Conservation (phyloP, 2,329 filamentous ascomycete species). For the Colletotrichum sp. region DNA sequence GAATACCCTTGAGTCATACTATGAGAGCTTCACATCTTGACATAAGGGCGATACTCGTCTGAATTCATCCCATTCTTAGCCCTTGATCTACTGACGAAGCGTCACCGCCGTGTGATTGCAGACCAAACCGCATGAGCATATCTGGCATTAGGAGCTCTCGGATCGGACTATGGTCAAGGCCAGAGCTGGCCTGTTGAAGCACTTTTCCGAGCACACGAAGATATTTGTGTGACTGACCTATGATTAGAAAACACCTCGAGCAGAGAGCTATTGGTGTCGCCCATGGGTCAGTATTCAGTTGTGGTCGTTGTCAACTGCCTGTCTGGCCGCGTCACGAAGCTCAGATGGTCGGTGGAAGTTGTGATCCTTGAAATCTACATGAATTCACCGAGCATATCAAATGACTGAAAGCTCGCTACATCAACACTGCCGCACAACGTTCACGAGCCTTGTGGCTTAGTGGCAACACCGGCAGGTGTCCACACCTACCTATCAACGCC, state of each 20-base stretch:
- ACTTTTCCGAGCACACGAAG: neutral
- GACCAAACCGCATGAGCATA: neutral
- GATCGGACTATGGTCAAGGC: neutral
- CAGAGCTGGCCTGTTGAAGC: neutral
- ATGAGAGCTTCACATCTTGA: neutral
- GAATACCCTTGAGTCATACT: neutral
- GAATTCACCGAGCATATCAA: neutral
- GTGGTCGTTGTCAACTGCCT: neutral
- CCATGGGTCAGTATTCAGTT: neutral
- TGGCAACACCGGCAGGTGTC: neutral
- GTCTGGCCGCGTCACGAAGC: neutral
- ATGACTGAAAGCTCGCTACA: neutral
- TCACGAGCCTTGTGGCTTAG: neutral
- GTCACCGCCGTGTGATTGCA: neutral
- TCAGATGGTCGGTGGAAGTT: neutral
- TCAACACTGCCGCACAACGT: neutral
- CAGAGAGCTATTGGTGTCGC: neutral
- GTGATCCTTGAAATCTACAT: neutral
- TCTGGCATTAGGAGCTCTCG: neutral
- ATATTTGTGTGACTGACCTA: neutral
- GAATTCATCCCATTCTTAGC: neutral
- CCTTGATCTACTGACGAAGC: neutral
- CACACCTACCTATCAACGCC: neutral
- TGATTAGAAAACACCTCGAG: neutral
- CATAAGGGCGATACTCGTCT: neutral